phyloP scores from a whole-genome alignment of 2,329 filamentous ascomycete genomes.

The Alternaria brassicicola region DNA sequence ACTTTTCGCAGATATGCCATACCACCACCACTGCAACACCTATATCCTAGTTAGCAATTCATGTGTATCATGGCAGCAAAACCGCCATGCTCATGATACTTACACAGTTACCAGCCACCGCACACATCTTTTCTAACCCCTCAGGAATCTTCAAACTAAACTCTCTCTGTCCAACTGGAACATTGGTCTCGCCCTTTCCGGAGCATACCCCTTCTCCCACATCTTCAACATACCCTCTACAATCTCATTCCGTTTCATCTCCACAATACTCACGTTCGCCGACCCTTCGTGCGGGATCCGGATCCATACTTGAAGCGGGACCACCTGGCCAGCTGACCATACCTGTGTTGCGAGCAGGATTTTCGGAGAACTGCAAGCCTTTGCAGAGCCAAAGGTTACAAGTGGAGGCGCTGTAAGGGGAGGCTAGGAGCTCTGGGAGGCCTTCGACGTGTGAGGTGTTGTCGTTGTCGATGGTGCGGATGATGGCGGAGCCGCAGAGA shows the following conservation, averaged over 20 bases:
- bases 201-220: slow-evolving; percentile 41
- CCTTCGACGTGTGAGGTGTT: slow-evolving; percentile 50
- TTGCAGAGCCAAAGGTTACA: slow-evolving; percentile 64
- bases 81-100: slow-evolving; percentile 4
- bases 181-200: slow-evolving; percentile 29
- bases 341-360: slow-evolving; percentile 59
- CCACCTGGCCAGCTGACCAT: slow-evolving; percentile 52
- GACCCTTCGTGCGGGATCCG: slow-evolving; percentile 60
- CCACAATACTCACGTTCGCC: slow-evolving; percentile 66
- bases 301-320: slow-evolving; percentile 55
- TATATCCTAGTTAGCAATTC: neutral
- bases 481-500: slow-evolving; percentile 60
- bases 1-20: slow-evolving; percentile 57
- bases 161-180: slow-evolving; percentile 52
- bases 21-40: slow-evolving; percentile 68
- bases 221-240: slow-evolving; percentile 51
- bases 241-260: slow-evolving; percentile 59
- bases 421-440: slow-evolving; percentile 41
- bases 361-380: slow-evolving; percentile 64
- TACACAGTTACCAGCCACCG: slow-evolving; percentile 54
- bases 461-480: slow-evolving; percentile 59
- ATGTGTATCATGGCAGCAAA: neutral
- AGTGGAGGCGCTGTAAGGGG: slow-evolving; percentile 54
- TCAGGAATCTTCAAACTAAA: slow-evolving; percentile 61
- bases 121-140: slow-evolving; percentile 53